Percentiles rank a stretch among this genome's conserved stretches.
phyloP scores from a whole-genome alignment of 306 rosid genomes.

The Luffa aegyptiaca region DNA sequence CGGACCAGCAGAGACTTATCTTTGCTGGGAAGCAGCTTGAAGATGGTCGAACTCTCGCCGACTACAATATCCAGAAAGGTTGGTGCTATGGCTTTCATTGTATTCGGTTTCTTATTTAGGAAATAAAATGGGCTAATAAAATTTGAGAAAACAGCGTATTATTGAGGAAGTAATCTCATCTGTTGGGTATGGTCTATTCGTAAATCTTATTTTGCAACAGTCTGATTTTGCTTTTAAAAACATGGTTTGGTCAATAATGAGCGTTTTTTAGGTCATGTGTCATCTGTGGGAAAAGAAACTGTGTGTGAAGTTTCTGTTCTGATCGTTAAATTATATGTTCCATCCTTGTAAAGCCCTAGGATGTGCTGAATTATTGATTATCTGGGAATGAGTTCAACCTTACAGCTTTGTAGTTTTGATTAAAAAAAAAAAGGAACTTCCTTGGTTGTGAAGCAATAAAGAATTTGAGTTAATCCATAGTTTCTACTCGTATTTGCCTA shows the following conservation, averaged over 20 bases:
- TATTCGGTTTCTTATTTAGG: background rate
- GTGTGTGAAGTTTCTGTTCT: background rate
- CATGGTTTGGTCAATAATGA: background rate
- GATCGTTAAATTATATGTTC: background rate
- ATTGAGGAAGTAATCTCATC: background rate
- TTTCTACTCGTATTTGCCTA: background rate
- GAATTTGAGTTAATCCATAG: background rate
- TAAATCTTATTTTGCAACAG: background rate
- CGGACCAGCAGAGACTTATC: slow-evolving; percentile 95
- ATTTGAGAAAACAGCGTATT: background rate
- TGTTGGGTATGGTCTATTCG: background rate
- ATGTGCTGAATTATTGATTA: background rate
- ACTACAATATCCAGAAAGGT: slow-evolving; percentile 96
- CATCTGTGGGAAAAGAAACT: background rate
- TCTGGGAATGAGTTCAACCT: background rate
- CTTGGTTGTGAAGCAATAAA: background rate
- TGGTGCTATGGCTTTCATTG: background rate
- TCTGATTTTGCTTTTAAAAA: background rate
- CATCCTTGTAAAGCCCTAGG: background rate
- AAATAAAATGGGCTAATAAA: background rate
- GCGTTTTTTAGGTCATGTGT: background rate
- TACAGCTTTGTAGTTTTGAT: background rate
- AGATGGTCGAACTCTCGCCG: slow-evolving; percentile 97
- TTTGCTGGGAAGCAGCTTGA: slow-evolving; percentile 97
- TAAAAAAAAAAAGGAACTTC: background rate